These are phyloP conservation scores for Trifolium repens DNA, from an alignment of 306 rosid species.

Conservation along the genomic window DNA sequence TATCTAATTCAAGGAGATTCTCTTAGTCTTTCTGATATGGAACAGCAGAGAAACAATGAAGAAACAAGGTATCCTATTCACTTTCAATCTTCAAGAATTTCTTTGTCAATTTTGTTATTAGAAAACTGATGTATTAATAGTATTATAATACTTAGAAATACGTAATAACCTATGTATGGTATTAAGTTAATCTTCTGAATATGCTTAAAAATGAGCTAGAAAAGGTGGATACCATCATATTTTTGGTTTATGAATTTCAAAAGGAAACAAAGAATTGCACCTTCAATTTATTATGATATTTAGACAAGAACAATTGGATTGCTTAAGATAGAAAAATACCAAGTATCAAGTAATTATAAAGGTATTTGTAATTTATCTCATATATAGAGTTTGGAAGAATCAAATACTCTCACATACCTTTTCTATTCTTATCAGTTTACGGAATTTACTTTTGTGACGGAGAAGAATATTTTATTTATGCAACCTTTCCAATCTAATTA, in stretches of 20 bases:
- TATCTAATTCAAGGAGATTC: constrained; percentile 58
- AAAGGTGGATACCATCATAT: background rate
- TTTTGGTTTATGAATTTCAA: constrained; percentile 1
- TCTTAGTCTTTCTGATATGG: constrained; percentile 64
- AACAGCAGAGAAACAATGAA: constrained; percentile 71
- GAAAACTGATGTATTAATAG: background rate
- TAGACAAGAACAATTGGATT: background rate
- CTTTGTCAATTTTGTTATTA: constrained; percentile 27
- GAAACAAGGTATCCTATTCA: constrained; percentile 71
- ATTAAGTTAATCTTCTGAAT: background rate
- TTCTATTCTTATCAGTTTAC: constrained; percentile 2
- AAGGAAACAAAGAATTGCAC: background rate
- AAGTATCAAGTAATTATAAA: constrained; percentile 23
- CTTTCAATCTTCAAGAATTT: constrained; percentile 37
- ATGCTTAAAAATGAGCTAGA: constrained; percentile 26
- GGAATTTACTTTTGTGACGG: constrained; percentile 22
- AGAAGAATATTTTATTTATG: constrained; percentile 26
- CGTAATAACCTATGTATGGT: background rate
- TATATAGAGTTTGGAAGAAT: constrained; percentile 21
- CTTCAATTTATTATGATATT: constrained; percentile 15
- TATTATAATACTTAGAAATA: background rate
- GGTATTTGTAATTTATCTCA: constrained; percentile 5
- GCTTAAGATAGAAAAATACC: constrained; percentile 24
- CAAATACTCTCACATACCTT: constrained; percentile 18
- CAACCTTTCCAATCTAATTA: background rate